phyloP scores from a whole-genome alignment of 1,284 basidiomycete species.

The Ceratobasidium sp. region DNA sequence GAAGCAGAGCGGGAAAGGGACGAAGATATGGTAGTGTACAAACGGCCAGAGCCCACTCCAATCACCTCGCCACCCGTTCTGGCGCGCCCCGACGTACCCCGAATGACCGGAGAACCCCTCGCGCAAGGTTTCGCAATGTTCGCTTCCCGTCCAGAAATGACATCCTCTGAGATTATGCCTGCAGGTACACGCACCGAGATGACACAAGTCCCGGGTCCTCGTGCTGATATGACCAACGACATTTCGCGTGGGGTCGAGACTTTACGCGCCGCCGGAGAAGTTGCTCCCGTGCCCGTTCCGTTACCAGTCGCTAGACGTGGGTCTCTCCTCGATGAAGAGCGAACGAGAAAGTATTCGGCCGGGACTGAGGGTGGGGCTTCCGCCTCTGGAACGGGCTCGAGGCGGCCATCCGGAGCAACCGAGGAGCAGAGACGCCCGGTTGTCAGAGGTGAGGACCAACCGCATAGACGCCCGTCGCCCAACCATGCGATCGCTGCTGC shows the following conservation, averaged over 20 bases:
- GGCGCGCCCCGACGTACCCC: neutral
- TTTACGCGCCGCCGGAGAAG: neutral
- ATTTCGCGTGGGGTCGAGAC: conserved; percentile 2
- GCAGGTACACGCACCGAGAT: neutral
- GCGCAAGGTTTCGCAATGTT: neutral
- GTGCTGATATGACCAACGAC: conserved; percentile 33
- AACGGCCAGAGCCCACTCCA: conserved; percentile 9
- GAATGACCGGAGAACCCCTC: neutral
- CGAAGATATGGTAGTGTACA: conserved; percentile 35
- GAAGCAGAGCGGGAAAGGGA: conserved; percentile 7
- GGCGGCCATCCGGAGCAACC: neutral
- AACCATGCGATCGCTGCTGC: neutral
- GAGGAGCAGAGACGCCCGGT: conserved; percentile 1
- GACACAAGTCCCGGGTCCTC: conserved; percentile 9
- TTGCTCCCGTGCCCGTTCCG: neutral
- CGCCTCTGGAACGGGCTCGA: neutral
- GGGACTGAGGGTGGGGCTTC: neutral
- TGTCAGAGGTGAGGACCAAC: conserved; percentile 10
- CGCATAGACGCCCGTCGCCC: conserved; percentile 11
- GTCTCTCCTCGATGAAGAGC: conserved; percentile 22
- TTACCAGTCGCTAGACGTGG: neutral
- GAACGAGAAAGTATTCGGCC: conserved; percentile 10
- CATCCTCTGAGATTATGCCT: conserved; percentile 4
- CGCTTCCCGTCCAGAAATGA: conserved; percentile 29
- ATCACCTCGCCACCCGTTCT: neutral